Evolutionary conservation across 2,329 filamentous ascomycete species (phyloP), one percentile per base, ranked within the genome.

Genomic region (Xylariaceae sp.): DNA sequence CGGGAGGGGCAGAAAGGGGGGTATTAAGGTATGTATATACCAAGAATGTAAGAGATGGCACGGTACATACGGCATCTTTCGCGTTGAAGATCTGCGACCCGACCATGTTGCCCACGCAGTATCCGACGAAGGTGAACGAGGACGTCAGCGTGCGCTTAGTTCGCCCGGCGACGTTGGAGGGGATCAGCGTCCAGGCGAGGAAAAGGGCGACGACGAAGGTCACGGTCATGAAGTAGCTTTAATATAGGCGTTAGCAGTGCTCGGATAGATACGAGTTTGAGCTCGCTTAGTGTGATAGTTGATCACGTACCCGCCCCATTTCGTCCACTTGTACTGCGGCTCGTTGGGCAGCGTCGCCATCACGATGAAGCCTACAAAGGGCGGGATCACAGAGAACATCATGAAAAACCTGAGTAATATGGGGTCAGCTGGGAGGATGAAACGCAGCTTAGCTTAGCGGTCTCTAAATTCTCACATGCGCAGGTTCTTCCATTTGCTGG

Each of bases 31-130:
- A 7, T 16, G 40, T 18, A 20, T 10, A 9, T 40, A 40, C 10
- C 20, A 18, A 10, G 19, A 14, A 7, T 10, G 37, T 43, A 26
- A 16, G n/a, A 43, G 4, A 32, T 9, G 32, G n/a, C 23, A 54
- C 37, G 23, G n/a, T 7, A 62, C 70, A n/a, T 64, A 72, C 70
- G 1, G 75, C 75, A 57, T 79, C 77, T 20, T 67, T 67, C 3
- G 69, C 62, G 46, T 73, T 71, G 67, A 79, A 80, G 48, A 80
- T 78, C 62, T 79, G 76, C 7, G 73, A 74, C 3, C 77, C 77
- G 2, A 71, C 71, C 73, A 79, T 79, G 61, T 79, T 80, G 2
- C 77, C 78, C 2, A 77, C 74, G 50, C 77, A 79, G 61, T 79
- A 80, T 1, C 70, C 76, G 6, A 77, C 70, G 50, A 80, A 78